Evolutionary conservation across 805 yeast species (phyloP), one percentile per base, ranked within the genome.

Genomic region (Saccharomyces paradoxus): DNA sequence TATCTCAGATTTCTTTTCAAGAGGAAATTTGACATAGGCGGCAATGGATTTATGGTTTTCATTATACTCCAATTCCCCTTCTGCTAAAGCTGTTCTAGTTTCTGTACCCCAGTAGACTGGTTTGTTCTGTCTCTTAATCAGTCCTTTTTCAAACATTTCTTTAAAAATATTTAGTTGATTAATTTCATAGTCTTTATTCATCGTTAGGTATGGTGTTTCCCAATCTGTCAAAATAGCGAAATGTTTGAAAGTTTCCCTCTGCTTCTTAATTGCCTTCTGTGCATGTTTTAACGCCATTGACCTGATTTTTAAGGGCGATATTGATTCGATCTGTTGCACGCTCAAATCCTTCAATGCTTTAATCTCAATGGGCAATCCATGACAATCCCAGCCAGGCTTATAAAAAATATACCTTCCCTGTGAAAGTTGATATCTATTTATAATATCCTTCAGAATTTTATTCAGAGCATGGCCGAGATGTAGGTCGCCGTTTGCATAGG

Each of bases 101-200:
- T 91, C 97, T 58, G 92, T 85, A 1, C 97, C 96, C 97, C 98
- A 94, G 77, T 86, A 94, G 1, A 95, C 98, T 0, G 99, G 99
- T 66, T 90, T 90, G 62, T 86, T 81, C 65, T 91, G 96, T 62
- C 98, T 78, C 51, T 83, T 83, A 44, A 94, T 81, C 49, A 92
- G 72, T 0, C 87, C 86, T 50, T 78, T 79, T 41, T 78, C 76
- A 60, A 88, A 75, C 73, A 94, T 74, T 55, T 76, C 72, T 53
- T 80, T 76, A 68, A 94, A 92, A 0, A 90, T 78, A 29, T 76
- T 70, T 58, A 94, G 74, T 67, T 94, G 98, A 46, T 84, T 75
- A 2, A 83, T 72, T 60, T 92, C 97, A 68, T 83, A 94, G 3
- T 75, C 73, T 55, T 80, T 81, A 31, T 81, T 68, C 76, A 94